phyloP scores from a whole-genome alignment of 23 red algal genomes.

The Cyanidium caldarium region DNA sequence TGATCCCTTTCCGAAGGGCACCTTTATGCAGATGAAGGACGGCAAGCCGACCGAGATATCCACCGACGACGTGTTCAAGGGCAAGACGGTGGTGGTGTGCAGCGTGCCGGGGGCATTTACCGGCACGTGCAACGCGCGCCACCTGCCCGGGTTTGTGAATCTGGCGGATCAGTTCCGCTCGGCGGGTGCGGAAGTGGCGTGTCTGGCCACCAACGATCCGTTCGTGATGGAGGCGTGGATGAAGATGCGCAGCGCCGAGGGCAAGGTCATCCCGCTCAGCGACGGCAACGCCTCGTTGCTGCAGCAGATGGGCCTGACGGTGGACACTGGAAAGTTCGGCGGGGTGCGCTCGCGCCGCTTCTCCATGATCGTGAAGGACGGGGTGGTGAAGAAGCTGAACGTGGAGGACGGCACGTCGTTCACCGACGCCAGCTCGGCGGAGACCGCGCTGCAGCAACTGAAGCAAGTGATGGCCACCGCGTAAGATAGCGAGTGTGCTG shows the following conservation, averaged over 20 bases:
- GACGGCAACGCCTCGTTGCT: conserved; percentile 70
- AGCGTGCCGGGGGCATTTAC: conserved; percentile 76
- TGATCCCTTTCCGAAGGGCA: conserved; percentile 8
- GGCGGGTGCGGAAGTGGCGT: conserved; percentile 54
- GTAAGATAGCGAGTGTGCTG: too few relatives aligned
- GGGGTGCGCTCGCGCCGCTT: conserved; percentile 45
- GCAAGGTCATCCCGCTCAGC: conserved; percentile 43
- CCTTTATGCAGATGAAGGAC: conserved; percentile 21
- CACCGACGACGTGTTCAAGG: conserved; percentile 23
- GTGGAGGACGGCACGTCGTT: conserved; percentile 32
- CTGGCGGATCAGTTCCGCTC: conserved; percentile 22
- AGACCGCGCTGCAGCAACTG: not conserved
- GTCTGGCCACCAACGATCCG: conserved; percentile 73
- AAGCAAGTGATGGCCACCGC: too few relatives aligned
- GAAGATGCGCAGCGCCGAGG: conserved; percentile 25
- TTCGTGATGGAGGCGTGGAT: conserved; percentile 77
- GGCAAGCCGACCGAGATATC: conserved; percentile 24
- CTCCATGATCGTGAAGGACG: conserved; percentile 52
- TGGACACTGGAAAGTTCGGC: conserved; percentile 81
- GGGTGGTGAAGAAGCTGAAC: conserved; percentile 74
- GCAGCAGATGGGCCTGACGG: conserved; percentile 37
- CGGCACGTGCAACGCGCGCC: conserved; percentile 51
- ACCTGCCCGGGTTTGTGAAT: conserved; percentile 48
- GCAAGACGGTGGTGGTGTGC: conserved; percentile 69
- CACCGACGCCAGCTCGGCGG: not conserved